phyloP scores from a whole-genome alignment of 768 basidiomycete species.

The Suillus subaureus region DNA sequence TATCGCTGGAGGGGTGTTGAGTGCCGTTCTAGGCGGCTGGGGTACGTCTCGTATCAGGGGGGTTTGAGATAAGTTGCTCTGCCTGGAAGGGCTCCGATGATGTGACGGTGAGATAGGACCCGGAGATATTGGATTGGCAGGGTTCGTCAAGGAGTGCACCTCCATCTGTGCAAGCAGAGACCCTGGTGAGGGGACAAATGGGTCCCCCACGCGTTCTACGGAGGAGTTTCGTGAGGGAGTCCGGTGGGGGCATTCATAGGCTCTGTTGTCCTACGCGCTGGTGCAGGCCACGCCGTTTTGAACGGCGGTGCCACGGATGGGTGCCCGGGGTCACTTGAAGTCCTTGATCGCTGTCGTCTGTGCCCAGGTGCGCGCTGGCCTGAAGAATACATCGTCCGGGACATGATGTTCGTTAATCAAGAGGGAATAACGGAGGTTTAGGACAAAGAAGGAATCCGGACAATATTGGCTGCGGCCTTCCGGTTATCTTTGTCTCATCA shows the following conservation, averaged over 20 bases:
- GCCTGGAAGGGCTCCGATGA: constrained; percentile 22
- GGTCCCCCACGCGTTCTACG: constrained; percentile 19
- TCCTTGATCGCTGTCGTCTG: constrained; percentile 17
- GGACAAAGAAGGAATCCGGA: neutral
- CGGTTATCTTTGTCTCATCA: neutral
- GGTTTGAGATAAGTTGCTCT: constrained; percentile 19
- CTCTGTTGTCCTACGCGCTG: constrained; percentile 25
- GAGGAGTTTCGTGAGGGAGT: constrained; percentile 26
- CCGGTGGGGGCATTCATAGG: constrained; percentile 14
- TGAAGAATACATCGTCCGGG: constrained; percentile 19
- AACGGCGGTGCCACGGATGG: constrained; percentile 24
- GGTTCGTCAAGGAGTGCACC: constrained; percentile 10
- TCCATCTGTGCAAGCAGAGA: constrained; percentile 16
- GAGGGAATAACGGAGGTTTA: neutral
- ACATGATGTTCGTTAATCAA: neutral
- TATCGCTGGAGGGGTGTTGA: constrained; percentile 15
- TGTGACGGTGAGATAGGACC: constrained; percentile 20
- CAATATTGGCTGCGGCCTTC: neutral
- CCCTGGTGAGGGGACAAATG: constrained; percentile 14
- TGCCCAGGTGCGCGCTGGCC: constrained; percentile 14
- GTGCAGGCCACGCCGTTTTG: constrained; percentile 26
- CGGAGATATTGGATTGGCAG: constrained; percentile 21
- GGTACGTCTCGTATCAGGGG: constrained; percentile 21
- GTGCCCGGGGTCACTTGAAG: constrained; percentile 29
- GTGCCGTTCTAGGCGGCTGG: constrained; percentile 22